Conservation (phyloP, 352 stramenopile species). For the Globisporangium lucens region DNA sequence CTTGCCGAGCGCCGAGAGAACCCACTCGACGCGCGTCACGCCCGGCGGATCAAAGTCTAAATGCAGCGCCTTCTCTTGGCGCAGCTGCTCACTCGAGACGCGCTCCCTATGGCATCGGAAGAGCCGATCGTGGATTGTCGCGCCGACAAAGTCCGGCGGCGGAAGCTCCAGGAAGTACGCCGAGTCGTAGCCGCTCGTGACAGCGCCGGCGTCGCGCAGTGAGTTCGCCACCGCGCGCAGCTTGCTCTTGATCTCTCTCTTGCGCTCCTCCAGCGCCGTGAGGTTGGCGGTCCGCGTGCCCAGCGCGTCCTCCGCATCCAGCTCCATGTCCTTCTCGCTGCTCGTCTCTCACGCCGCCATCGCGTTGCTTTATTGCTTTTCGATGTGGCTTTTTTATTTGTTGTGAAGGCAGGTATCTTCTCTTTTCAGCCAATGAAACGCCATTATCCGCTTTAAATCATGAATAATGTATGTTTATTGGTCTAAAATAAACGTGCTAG, state of each 20-base stretch:
- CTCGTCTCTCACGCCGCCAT: not conserved
- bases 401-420: not conserved
- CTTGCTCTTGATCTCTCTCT: constrained; percentile 33
- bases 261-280: constrained; percentile 33
- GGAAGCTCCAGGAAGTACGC: constrained; percentile 50
- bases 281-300: constrained; percentile 20
- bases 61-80: constrained; percentile 19
- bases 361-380: not conserved
- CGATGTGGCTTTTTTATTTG: not conserved
- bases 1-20: constrained; percentile 33
- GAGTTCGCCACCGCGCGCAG: constrained; percentile 37
- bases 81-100: constrained; percentile 19
- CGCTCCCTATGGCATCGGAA: constrained; percentile 29
- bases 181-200: constrained; percentile 45
- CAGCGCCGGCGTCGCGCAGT: constrained; percentile 43
- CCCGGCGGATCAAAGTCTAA: constrained; percentile 56
- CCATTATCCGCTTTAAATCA: not conserved
- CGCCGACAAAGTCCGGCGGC: constrained; percentile 15
- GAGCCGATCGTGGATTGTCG: constrained; percentile 23
- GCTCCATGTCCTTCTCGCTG: not conserved
- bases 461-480: constrained; percentile 10
- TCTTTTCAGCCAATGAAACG: constrained; percentile 7
- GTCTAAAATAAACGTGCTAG: constrained; percentile 5
- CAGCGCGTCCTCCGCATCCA: constrained; percentile 6
- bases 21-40: constrained; percentile 29